Evolutionary conservation across 192 early-diverging fungal species (phyloP), one percentile per base, ranked within the genome.

Genomic region (Backusella tarrabulga): DNA sequence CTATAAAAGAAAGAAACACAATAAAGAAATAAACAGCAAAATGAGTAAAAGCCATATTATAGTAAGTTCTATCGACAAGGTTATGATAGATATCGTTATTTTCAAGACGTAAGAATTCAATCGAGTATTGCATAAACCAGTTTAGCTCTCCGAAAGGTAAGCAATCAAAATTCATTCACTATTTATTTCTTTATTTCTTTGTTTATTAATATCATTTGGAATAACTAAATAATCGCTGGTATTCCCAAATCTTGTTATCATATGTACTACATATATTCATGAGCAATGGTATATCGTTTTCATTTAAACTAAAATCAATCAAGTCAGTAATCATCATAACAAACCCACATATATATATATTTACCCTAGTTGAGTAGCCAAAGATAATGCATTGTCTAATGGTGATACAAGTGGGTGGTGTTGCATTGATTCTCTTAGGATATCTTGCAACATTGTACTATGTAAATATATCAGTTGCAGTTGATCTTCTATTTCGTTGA

Each of bases 401-500:
- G 67, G 46, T 2, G 17, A 34, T 40, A 32, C 36, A 29, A 77
- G 38, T 34, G 76, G 40, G 21, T 42, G 41, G 26, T 38, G 41
- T 34, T 75, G 60, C 15, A 75, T 8, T 44, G 72, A 71, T 32
- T 75, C 63, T 52, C 72, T 52, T 36, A 73, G 54, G 5, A 41
- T 44, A 8, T 78, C 74, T 72, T 78, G 74, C n/a, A 82, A 56
- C 14, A 74, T 60, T 34, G 68, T 82, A 68, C 81, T 82, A 12
- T 66, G 38, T 34, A 82, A 73, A 69, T 85, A 85, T 17, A 85
- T 56, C 41, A 80, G 68, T 72, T 83, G 82, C 15, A 89, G 56
- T 21, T 80, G 78, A 71, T 87, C 88, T 73, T 89, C 88, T 26
- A 89, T 42, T 69, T 80, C 84, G 19, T 81, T 74, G 0, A 89